Conservation (phyloP, 768 basidiomycete genomes). For the Heimioporus sp. region DNA sequence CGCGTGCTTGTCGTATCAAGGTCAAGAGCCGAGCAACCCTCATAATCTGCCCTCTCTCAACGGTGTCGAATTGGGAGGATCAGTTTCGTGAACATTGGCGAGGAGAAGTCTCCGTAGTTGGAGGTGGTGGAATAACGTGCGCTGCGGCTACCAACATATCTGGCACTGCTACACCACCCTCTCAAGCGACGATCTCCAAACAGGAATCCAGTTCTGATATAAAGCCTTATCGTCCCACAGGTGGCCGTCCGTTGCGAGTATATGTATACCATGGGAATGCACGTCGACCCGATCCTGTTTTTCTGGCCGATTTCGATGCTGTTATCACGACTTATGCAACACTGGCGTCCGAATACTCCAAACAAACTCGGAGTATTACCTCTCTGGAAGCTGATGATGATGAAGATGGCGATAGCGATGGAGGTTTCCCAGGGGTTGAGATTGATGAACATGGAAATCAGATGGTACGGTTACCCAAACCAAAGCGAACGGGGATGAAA, state of each 20-base stretch:
- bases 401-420: slow-evolving; percentile 66
- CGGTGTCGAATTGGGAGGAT: slow-evolving; percentile 98
- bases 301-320: slow-evolving; percentile 91
- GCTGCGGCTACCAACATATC: slow-evolving; percentile 31
- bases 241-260: slow-evolving; percentile 65
- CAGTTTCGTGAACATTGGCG: slow-evolving; percentile 98
- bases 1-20: slow-evolving; percentile 74
- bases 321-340: slow-evolving; percentile 98
- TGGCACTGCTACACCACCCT: slow-evolving; percentile 36
- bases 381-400: slow-evolving; percentile 60
- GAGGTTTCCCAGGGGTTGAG: slow-evolving; percentile 59
- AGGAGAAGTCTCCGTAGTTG: slow-evolving; percentile 80
- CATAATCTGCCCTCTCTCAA: slow-evolving; percentile 95
- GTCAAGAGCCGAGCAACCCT: slow-evolving; percentile 84
- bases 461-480: slow-evolving; percentile 55
- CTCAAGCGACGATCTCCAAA: slow-evolving; percentile 32
- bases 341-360: slow-evolving; percentile 91
- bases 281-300: slow-evolving; percentile 80
- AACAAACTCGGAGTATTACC: slow-evolving; percentile 69
- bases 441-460: slow-evolving; percentile 67
- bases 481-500: slow-evolving; percentile 68
- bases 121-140: slow-evolving; percentile 58
- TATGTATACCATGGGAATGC: slow-evolving; percentile 96
- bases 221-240: slow-evolving; percentile 36
- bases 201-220: slow-evolving; percentile 23